Base-by-base conservation (phyloP, 2,329 filamentous ascomycete species). In the Penicillium sp. region DNA sequence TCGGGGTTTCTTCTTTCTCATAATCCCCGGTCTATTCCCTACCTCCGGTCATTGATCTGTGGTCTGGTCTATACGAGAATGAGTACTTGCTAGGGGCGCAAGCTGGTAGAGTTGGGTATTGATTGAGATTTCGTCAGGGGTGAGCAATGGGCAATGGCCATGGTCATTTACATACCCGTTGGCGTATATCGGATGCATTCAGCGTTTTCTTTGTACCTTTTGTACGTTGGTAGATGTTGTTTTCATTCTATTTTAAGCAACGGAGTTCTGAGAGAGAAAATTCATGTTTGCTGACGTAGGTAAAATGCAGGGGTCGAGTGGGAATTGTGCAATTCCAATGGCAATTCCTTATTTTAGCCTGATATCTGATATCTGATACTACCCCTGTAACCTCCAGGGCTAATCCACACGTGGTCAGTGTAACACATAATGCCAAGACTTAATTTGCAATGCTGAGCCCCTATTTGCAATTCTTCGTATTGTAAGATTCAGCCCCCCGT, bases 361-460 rank as follows among this genome's bases (percentile, higher is more conserved):
- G 23, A 23, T 23, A 23, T 23, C 23, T 23, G 23, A 23, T 23
- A 23, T 23, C 27, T 29, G 9, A 29, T 29, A 33, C 11, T 33
- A 31, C 31, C 31, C 31, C 31, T 33, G 31, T 33, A 33, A 5
- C n/a, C n/a, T n/a, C n/a, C 31, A 7, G 4, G 23, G 23, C 44
- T 16, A 55, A 55, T 31, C 52, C 52, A 55, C 52, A 55, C 52
- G 52, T 55, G 53, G 46, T 55, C 53, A 50, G 38, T 55, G 46
- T 45, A 44, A 31, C 43, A 38, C 9, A 21, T 9, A 10, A 13
- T 25, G 53, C 53, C 39, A 55, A 55, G 47, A 11, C 29, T n/a
- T 25, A 50, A 50, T 29, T 55, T 55, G 39, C 46, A 51, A 50
- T 5, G 5, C 4, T 11, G 16, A 16, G 2, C 2, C 9, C 13